Percentiles rank a stretch among this genome's conserved stretches.
Conservation (phyloP, 345 rosid species). For the Salix suchowensis region DNA sequence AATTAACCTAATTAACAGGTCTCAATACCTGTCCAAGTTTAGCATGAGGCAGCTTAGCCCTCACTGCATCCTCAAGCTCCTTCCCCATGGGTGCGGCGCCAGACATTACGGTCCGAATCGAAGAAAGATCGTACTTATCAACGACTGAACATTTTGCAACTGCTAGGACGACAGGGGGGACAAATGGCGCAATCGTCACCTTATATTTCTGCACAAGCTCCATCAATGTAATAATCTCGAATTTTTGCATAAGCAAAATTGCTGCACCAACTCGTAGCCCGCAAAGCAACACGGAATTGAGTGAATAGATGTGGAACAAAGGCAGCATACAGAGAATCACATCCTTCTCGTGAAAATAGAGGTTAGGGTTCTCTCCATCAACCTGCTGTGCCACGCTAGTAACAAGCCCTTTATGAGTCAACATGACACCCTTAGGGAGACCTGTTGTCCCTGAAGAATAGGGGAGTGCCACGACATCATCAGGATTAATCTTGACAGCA, state of each 20-base stretch:
- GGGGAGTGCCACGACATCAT: slow-evolving; percentile 83
- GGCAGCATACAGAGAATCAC: slow-evolving; percentile 74
- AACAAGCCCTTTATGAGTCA: slow-evolving; percentile 69
- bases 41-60: slow-evolving; percentile 69
- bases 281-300: slow-evolving; percentile 68
- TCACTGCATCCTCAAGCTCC: slow-evolving; percentile 76
- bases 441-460: slow-evolving; percentile 97
- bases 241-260: slow-evolving; percentile 75
- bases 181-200: slow-evolving; percentile 72
- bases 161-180: slow-evolving; percentile 72
- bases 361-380: slow-evolving; percentile 90
- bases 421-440: slow-evolving; percentile 90
- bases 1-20: not conserved
- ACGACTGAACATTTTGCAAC: slow-evolving; percentile 56
- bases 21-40: slow-evolving; percentile 74
- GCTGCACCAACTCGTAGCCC: slow-evolving; percentile 80
- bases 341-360: slow-evolving; percentile 61
- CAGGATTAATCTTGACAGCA: slow-evolving; percentile 34
- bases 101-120: slow-evolving; percentile 61
- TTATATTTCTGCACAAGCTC: slow-evolving; percentile 57
- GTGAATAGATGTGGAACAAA: slow-evolving; percentile 71
- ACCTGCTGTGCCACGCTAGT: slow-evolving; percentile 90
- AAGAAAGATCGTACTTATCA: slow-evolving; percentile 62
- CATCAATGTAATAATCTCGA: slow-evolving; percentile 50
- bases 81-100: slow-evolving; percentile 92